Conservation (phyloP, 2,329 filamentous ascomycete genomes). For the Pseudocercospora musae region DNA sequence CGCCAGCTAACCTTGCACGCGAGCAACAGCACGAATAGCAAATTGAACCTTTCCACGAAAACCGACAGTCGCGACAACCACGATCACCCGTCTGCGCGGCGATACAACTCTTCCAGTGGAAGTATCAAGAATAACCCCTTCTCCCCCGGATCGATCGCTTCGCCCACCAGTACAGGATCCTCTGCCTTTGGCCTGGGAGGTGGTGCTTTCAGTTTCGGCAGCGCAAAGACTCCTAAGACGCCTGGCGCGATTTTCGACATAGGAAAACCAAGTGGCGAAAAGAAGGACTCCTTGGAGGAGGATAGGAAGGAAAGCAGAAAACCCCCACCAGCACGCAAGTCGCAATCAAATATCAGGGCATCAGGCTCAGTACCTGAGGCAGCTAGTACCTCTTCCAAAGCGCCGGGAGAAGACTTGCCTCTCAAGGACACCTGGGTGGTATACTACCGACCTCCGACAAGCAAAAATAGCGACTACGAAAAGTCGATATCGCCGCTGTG, state of each 20-base stretch:
- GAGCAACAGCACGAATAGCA: slow-evolving; percentile 63
- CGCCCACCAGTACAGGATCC: slow-evolving; percentile 71
- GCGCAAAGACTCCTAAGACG: slow-evolving; percentile 77
- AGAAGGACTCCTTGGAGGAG: slow-evolving; percentile 55
- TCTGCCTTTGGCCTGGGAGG: slow-evolving; percentile 92
- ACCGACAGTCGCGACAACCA: slow-evolving; percentile 51
- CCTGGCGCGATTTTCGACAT: slow-evolving; percentile 73
- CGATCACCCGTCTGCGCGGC: slow-evolving; percentile 62
- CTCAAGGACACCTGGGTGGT: slow-evolving; percentile 90
- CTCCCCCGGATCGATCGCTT: slow-evolving; percentile 56
- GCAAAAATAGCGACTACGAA: slow-evolving; percentile 97
- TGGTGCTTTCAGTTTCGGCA: slow-evolving; percentile 92
- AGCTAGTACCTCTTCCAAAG: slow-evolving; percentile 31
- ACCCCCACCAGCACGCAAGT: slow-evolving; percentile 28
- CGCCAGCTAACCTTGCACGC: slow-evolving; percentile 28
- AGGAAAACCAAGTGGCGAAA: slow-evolving; percentile 60
- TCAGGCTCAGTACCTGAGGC: slow-evolving; percentile 15
- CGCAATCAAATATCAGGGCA: slow-evolving; percentile 22
- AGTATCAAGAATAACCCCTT: slow-evolving; percentile 77
- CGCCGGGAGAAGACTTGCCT: slow-evolving; percentile 43
- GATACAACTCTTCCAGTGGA: slow-evolving; percentile 68
- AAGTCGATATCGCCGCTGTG: slow-evolving; percentile 90
- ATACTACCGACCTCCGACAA: slow-evolving; percentile 95
- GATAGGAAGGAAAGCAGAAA: slow-evolving; percentile 26
- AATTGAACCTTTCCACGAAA: slow-evolving; percentile 79